These are phyloP conservation scores for Penicillium occitanis DNA, from an alignment of 2,329 filamentous ascomycete species.

Conservation along the genomic window DNA sequence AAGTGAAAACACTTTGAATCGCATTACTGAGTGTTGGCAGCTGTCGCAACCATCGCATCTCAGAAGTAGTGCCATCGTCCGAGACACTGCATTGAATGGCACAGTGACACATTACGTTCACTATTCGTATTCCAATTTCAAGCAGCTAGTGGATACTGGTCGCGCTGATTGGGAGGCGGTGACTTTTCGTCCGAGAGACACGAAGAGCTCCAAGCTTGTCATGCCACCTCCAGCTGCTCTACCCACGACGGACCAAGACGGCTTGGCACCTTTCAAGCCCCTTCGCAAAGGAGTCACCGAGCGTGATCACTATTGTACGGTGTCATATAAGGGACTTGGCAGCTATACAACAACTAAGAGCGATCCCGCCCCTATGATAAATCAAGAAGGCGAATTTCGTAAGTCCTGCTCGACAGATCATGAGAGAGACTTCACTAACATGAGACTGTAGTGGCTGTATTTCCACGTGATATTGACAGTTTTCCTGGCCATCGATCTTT, in stretches of 20 bases:
- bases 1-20: slow-evolving; percentile 53
- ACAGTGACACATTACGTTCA: slow-evolving; percentile 56
- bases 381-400: slow-evolving; percentile 10
- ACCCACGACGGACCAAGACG: slow-evolving; percentile 48
- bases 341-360: slow-evolving; percentile 37
- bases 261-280: slow-evolving; percentile 42
- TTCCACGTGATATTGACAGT: slow-evolving; percentile 8
- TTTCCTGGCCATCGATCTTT: not conserved
- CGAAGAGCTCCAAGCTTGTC: slow-evolving; percentile 31
- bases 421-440: not conserved
- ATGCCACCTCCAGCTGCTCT: slow-evolving; percentile 34
- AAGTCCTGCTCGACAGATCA: not conserved
- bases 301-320: slow-evolving; percentile 45
- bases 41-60: slow-evolving; percentile 59
- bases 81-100: slow-evolving; percentile 52
- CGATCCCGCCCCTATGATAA: slow-evolving; percentile 34
- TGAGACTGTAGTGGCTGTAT: slow-evolving; percentile 11
- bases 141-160: slow-evolving; percentile 53
- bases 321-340: slow-evolving; percentile 33
- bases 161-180: slow-evolving; percentile 57
- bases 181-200: slow-evolving; percentile 34
- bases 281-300: slow-evolving; percentile 41
- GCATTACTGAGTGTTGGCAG: slow-evolving; percentile 58
- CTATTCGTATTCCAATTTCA: slow-evolving; percentile 54
- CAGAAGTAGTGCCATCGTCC: slow-evolving; percentile 56